Evolutionary conservation across 116 monocot species (phyloP).

Genomic region (Trichopus zeylanicus): DNA sequence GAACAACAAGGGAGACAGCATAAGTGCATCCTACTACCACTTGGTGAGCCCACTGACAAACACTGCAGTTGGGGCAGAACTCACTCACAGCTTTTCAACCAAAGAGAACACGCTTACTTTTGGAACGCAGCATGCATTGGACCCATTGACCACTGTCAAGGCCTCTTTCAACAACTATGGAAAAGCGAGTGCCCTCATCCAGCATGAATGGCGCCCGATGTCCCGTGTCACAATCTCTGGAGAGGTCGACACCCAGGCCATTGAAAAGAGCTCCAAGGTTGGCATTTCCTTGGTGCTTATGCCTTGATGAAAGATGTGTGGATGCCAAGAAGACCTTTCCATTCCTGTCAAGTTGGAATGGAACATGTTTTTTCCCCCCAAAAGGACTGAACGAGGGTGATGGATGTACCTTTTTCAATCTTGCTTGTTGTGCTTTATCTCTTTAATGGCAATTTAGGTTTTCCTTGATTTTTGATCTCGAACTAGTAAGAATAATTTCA

Average conservation of each 20-base stretch:
- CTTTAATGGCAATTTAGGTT: too few species aligned
- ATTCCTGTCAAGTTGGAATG: too few species aligned
- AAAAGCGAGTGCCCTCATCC: slow-evolving; percentile 38
- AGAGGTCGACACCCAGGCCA: slow-evolving; percentile 54
- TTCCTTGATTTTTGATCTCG: too few species aligned
- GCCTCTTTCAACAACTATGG: slow-evolving; percentile 55
- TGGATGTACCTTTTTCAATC: too few species aligned
- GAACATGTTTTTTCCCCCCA: too few species aligned
- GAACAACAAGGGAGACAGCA: slow-evolving; percentile 41
- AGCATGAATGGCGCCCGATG: slow-evolving; percentile 56
- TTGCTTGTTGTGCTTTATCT: too few species aligned
- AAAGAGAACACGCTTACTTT: slow-evolving; percentile 39
- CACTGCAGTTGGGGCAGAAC: slow-evolving; percentile 38
- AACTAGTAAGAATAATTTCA: too few species aligned
- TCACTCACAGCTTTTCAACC: slow-evolving; percentile 34
- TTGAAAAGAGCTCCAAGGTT: slow-evolving; percentile 37
- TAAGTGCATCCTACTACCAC: slow-evolving; percentile 50
- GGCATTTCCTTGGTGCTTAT: slow-evolving; percentile 50
- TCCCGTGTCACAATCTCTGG: slow-evolving; percentile 44
- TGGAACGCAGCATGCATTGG: slow-evolving; percentile 44
- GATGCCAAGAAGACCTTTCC: too few species aligned
- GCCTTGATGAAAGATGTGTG: slow-evolving; percentile 26
- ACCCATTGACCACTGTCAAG: slow-evolving; percentile 37
- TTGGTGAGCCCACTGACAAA: slow-evolving; percentile 20
- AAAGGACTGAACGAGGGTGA: too few species aligned